These are phyloP conservation scores for Evernia prunastri DNA, from an alignment of 495 filamentous ascomycete species.

Conservation along the genomic window DNA sequence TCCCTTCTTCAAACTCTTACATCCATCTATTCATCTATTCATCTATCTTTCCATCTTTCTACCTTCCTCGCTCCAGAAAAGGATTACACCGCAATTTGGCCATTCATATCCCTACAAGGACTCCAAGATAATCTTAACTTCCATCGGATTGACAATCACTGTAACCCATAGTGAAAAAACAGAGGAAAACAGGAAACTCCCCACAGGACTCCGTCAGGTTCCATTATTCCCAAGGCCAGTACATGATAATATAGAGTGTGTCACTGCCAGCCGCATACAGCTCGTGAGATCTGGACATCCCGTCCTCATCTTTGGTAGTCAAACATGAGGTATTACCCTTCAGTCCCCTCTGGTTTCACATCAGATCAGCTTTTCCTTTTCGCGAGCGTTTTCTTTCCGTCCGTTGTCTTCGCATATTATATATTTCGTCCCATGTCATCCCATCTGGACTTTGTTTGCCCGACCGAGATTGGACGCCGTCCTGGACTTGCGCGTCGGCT, in stretches of 20 bases:
- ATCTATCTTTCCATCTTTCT: background rate
- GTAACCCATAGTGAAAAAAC: background rate
- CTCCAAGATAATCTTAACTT: background rate
- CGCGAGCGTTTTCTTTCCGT: slow-evolving; percentile 14
- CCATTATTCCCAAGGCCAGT: slow-evolving; percentile 5
- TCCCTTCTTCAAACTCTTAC: background rate
- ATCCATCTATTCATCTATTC: background rate
- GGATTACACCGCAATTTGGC: background rate
- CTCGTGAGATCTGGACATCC: slow-evolving; percentile 11
- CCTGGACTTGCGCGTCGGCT: background rate
- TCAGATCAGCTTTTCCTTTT: background rate
- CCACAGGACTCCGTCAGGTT: slow-evolving; percentile 8
- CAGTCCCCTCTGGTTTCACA: slow-evolving; percentile 8
- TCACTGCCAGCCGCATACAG: slow-evolving; percentile 24
- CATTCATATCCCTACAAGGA: slow-evolving; percentile 5
- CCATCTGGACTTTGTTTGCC: slow-evolving; percentile 30
- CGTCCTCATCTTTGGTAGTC: slow-evolving; percentile 10
- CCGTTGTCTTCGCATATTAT: slow-evolving; percentile 49
- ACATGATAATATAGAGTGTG: slow-evolving; percentile 12
- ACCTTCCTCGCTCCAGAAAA: background rate
- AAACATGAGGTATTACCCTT: slow-evolving; percentile 25
- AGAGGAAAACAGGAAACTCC: background rate
- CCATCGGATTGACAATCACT: slow-evolving; percentile 4
- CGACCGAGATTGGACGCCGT: background rate
- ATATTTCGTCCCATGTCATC: slow-evolving; percentile 47